Conservation (phyloP, 2,329 filamentous ascomycete genomes). For the Albifimbria verrucaria region DNA sequence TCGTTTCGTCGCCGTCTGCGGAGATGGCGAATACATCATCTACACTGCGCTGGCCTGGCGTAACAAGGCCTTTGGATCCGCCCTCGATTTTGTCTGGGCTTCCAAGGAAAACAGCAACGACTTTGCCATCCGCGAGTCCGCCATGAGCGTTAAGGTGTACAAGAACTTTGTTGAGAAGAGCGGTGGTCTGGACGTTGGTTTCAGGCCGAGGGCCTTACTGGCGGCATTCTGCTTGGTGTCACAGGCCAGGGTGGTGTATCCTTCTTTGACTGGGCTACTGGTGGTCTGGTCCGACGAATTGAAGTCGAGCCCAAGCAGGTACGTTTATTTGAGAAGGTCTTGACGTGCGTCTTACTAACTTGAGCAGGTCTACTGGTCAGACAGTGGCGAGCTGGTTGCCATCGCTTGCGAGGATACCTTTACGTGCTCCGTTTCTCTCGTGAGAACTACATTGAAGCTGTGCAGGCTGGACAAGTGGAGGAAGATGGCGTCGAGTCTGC, state of each 20-base stretch:
- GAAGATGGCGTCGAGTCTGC: conserved; percentile 91
- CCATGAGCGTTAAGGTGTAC: conserved; percentile 93
- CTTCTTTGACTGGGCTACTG: conserved; percentile 94
- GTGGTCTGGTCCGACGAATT: conserved; percentile 85
- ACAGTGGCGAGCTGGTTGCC: conserved; percentile 88
- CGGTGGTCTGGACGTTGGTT: conserved; percentile 88
- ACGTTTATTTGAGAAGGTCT: conserved; percentile 5
- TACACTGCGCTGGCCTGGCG: conserved; percentile 95
- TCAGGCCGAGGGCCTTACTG: conserved; percentile 89
- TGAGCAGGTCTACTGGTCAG: conserved; percentile 86
- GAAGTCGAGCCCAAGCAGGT: conserved; percentile 66
- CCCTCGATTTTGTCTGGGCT: conserved; percentile 94
- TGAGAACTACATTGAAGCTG: conserved; percentile 80
- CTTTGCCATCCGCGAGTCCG: conserved; percentile 92
- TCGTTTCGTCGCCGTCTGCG: conserved; percentile 75
- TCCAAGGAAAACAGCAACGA: conserved; percentile 98
- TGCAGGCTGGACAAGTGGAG: conserved; percentile 79
- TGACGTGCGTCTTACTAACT: conserved; percentile 4
- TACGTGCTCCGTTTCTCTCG: conserved; percentile 91
- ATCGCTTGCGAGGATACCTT: conserved; percentile 94
- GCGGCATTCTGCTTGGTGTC: conserved; percentile 87
- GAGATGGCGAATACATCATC: conserved; percentile 98
- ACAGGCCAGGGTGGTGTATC: conserved; percentile 93
- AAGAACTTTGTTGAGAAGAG: conserved; percentile 95
- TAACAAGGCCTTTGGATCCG: conserved; percentile 95